These are phyloP conservation scores for Angophora floribunda DNA, from an alignment of 345 rosid genomes.

Conservation along the genomic window DNA sequence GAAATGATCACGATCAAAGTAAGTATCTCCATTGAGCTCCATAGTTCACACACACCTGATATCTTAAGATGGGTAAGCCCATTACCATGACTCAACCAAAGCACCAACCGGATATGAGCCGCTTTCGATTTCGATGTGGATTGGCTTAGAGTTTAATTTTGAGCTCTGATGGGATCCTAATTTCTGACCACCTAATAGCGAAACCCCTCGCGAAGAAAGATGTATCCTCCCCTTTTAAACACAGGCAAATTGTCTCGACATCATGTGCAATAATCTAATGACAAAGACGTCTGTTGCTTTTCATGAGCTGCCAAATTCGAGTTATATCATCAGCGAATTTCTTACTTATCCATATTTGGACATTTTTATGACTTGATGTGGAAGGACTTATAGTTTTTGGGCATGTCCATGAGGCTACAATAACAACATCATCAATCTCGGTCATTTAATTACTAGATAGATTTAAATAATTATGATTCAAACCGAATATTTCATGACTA, in stretches of 20 bases:
- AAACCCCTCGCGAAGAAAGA: background rate
- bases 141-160: background rate
- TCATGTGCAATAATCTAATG: background rate
- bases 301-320: background rate
- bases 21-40: background rate
- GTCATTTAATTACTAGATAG: background rate
- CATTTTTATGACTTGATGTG: background rate
- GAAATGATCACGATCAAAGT: background rate
- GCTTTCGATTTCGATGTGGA: background rate
- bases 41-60: background rate
- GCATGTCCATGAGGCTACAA: too few relatives aligned
- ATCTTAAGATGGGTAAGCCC: background rate
- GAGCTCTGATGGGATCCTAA: background rate
- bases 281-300: background rate
- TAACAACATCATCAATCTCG: accelerated
- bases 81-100: background rate
- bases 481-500: accelerated
- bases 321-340: background rate
- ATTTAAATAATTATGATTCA: background rate
- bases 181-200: background rate
- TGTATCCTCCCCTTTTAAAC: background rate
- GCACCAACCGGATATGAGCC: accelerated
- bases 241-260: background rate
- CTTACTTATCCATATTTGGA: background rate
- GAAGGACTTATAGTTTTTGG: background rate